Evolutionary conservation across 2,329 filamentous ascomycete species (phyloP), one percentile per base, ranked within the genome.

Genomic region (Claviceps sp.): DNA sequence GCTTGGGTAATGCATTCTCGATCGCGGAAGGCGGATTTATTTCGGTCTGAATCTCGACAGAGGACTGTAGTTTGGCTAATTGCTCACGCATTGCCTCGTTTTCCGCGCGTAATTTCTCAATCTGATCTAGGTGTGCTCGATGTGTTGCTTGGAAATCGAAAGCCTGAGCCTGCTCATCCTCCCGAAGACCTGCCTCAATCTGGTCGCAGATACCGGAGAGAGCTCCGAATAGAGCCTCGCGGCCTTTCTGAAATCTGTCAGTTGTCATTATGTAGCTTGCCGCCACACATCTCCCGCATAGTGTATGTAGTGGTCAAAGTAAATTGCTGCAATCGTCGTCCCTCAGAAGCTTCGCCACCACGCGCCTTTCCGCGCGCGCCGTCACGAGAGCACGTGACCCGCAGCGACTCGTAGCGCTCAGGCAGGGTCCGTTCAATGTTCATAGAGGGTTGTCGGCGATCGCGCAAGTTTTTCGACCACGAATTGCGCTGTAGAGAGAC

Each of bases 61-160:
- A 26, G 4, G 44, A 49, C 39, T 24, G 46, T 1, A 51, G 3
- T 10, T 34, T 26, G 5, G 53, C 52, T 10, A 76, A 54, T 50
- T 73, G 65, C 37, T 57, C 59, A 48, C 63, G 66, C 5, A 79
- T 64, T 4, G 62, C 55, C n/a, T 56, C 57, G 49, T 74, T 75
- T 54, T 76, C 71, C 16, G 66, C 57, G 51, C 73, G 66, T 26
- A 77, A 58, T 1, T 56, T 59, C 14, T 67, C 63, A 19, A 65
- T 65, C 26, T 62, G 56, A 16, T 60, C 62, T 11, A 48, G 39
- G 3, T 53, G 42, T 41, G 39, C 38, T 16, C 11, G 19, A 40
- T 17, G 24, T 13, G 37, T 46, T 39, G 48, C 42, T 19, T 47
- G 8, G 19, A 38, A 24, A 10, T 30, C 38, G 17, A 14, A 24